Base-by-base conservation (phyloP, 208 protist species). In the Vickermania spadyakhi region DNA sequence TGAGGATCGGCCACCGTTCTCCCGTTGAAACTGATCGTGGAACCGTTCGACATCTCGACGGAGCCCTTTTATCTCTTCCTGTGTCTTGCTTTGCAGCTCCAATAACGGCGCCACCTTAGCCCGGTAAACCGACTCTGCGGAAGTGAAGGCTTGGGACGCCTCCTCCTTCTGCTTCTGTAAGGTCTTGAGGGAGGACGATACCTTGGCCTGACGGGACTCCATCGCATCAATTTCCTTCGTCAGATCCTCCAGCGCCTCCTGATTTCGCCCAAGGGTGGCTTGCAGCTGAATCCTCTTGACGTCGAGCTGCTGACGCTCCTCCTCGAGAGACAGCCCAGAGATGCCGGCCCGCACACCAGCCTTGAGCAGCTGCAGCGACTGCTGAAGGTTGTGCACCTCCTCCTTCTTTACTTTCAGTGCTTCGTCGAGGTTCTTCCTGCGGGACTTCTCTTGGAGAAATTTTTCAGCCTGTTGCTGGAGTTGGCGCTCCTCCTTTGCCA, bases 281-380 rank as follows among this genome's bases (percentile, higher is more conserved):
- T 68, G 56, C 28, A 70, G 60, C 28, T 81, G 70, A 58, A 93
- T 80, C 18, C 84, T 58, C 51, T 91, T 63, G 45, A 77, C 57
- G 13, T 94, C 80, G 18, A 91, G 66, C 54, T 81, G 58, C 25
- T 66, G 72, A 14, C 76, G 72, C 64, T 96, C 82, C 58, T 92
- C 84, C 50, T 77, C 84, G 30, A 96, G 68, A 0, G 85, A 91
- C 52, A 91, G 56, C 29, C 89, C 89, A 22, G 78, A 79, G 22
- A 70, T 65, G n/a, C 84, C 84, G 2, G 81, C 89, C 31, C 78
- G 76, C 25, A 96, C 83, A 31, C 89, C 89, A 22, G 83, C 84
- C 31, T 81, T 70, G 23, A 87, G 61, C 7, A 96, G 73, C 60
- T 87, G 76, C 28, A 96, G 70, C 2, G 75, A 70, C 22, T 74